Evolutionary conservation across 805 yeast genomes (phyloP).

Genomic region (Suhomyces sp.): DNA sequence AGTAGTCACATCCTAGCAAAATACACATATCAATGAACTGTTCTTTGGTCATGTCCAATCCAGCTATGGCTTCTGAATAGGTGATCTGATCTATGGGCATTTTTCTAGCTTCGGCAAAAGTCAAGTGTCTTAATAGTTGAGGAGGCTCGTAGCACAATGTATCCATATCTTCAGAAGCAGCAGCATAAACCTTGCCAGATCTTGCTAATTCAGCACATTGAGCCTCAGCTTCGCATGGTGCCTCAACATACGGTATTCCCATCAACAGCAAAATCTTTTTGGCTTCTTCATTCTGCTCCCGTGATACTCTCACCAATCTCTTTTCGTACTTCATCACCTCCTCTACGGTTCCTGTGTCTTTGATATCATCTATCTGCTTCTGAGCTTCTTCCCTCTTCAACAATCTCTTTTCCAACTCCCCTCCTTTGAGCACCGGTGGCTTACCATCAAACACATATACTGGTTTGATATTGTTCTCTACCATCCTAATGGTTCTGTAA

Average conservation of each 20-base stretch:
- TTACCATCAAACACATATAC: conserved; percentile 96
- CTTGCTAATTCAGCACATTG: conserved; percentile 94
- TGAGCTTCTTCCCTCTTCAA: conserved; percentile 81
- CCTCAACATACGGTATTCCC: conserved; percentile 94
- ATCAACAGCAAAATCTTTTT: conserved; percentile 72
- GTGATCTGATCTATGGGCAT: conserved; percentile 85
- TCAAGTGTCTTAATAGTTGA: conserved; percentile 76
- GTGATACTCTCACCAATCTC: conserved; percentile 83
- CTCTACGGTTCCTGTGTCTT: conserved; percentile 77
- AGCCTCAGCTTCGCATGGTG: conserved; percentile 99
- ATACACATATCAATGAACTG: conserved; percentile 91
- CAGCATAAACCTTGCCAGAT: conserved; percentile 90
- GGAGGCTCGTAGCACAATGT: conserved; percentile 92
- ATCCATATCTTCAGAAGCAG: conserved; percentile 99
- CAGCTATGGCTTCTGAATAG: conserved; percentile 65
- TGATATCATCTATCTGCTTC: conserved; percentile 66
- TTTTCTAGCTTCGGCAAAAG: conserved; percentile 91
- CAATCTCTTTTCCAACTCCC: conserved; percentile 84
- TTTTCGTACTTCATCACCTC: conserved; percentile 76
- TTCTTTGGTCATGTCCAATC: conserved; percentile 65
- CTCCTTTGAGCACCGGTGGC: conserved; percentile 92
- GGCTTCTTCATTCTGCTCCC: conserved; percentile 93
- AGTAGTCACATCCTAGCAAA: conserved; percentile 93
- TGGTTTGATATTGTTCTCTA: conserved; percentile 93
- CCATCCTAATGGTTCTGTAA: conserved; percentile 85